Evolutionary conservation across 768 basidiomycete species (phyloP).

Genomic region (Inosperma sp.): DNA sequence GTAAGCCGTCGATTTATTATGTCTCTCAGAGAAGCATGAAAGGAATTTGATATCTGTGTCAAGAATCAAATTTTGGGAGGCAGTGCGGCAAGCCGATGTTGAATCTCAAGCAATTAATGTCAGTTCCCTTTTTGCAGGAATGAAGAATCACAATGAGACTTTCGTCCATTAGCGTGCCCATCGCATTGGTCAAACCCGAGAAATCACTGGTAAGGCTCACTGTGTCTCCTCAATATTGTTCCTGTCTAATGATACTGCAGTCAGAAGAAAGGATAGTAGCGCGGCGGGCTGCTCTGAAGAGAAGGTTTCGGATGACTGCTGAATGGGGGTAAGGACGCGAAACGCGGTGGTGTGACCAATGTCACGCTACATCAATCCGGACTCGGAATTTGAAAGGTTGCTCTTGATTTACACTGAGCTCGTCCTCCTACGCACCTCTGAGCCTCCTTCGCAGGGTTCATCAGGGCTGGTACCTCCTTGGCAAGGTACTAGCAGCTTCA

Average conservation of each 20-base stretch:
- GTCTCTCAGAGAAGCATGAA: slow-evolving; percentile 1
- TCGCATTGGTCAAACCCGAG: slow-evolving; percentile 79
- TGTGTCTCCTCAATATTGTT: too few relatives aligned
- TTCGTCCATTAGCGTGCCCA: slow-evolving; percentile 54
- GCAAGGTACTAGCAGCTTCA: too few relatives aligned
- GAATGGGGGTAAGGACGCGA: too few relatives aligned
- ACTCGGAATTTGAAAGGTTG: too few relatives aligned
- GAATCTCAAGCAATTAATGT: slow-evolving; percentile 89
- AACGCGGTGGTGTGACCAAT: too few relatives aligned
- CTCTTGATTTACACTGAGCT: too few relatives aligned
- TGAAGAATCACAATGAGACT: not conserved
- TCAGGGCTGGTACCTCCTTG: too few relatives aligned
- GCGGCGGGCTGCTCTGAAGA: slow-evolving; percentile 51
- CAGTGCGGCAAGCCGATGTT: slow-evolving; percentile 88
- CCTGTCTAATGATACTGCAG: too few relatives aligned
- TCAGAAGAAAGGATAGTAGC: slow-evolving; percentile 78
- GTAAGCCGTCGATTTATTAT: slow-evolving; percentile 43
- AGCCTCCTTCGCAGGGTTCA: too few relatives aligned
- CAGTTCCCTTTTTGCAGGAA: slow-evolving; percentile 12
- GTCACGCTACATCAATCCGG: too few relatives aligned
- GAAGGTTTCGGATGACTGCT: slow-evolving; percentile 45
- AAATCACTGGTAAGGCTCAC: slow-evolving; percentile 51
- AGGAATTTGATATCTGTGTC: slow-evolving; percentile 88
- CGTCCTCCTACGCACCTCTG: too few relatives aligned
- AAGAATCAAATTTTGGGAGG: slow-evolving; percentile 85